Percentiles rank a stretch among this genome's conserved stretches.
Conservation (phyloP, 345 rosid species). For the Boechera stricta region DNA sequence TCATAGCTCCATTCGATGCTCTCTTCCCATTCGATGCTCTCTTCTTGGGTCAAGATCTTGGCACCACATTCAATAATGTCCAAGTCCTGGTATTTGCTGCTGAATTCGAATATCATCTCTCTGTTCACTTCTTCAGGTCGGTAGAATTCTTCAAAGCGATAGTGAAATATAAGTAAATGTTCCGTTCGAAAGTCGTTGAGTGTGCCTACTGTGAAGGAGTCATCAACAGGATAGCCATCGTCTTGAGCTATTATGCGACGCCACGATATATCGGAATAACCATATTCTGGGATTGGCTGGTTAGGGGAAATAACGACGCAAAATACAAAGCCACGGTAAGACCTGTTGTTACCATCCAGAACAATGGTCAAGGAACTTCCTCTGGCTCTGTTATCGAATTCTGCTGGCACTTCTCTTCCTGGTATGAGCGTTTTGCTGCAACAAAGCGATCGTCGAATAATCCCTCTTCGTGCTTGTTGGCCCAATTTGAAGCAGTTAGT, state of each 20-base stretch:
- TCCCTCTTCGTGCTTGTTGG: not conserved
- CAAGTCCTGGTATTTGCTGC: too few relatives aligned
- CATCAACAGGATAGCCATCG: not conserved
- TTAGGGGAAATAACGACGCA: not conserved
- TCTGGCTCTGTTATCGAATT: not conserved
- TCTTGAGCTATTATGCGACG: not conserved
- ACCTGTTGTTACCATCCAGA: not conserved
- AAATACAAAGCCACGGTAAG: not conserved
- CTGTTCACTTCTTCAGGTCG: not conserved
- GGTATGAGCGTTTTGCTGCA: not conserved
- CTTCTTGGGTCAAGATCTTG: not conserved
- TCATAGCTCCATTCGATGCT: not conserved
- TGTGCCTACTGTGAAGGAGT: not conserved
- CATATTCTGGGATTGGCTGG: not conserved
- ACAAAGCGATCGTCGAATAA: not conserved
- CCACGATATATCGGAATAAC: not conserved
- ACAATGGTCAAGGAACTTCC: not conserved
- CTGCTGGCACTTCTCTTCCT: slow-evolving; percentile 1
- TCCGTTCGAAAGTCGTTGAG: not conserved
- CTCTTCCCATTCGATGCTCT: not conserved
- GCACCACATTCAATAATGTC: slow-evolving; percentile 27
- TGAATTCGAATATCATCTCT: slow-evolving; percentile 13
- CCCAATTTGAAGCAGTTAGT: not conserved
- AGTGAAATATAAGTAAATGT: not conserved
- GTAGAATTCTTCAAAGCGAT: not conserved